Conservation (phyloP, 768 basidiomycete genomes). For the Termitomyces sp. region DNA sequence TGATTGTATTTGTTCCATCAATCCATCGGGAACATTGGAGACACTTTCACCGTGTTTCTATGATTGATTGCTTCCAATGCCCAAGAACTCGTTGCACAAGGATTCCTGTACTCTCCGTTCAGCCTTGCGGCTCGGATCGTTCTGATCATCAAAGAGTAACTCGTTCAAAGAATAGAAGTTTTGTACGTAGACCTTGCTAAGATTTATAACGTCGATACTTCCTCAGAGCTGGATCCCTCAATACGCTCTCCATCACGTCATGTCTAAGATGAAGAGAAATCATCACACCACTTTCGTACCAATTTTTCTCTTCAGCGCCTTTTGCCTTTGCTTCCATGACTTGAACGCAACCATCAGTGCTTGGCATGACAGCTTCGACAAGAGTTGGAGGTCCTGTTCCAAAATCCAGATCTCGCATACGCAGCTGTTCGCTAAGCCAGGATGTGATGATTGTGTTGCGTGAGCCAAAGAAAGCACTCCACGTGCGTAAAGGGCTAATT, state of each 20-base stretch:
- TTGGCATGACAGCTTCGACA: slow-evolving; percentile 27
- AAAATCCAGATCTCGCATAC: slow-evolving; percentile 28
- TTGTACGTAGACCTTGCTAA: background rate
- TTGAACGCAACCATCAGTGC: slow-evolving; percentile 27
- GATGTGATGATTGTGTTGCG: slow-evolving; percentile 28
- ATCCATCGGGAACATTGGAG: background rate
- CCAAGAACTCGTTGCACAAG: background rate
- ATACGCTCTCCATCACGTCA: slow-evolving; percentile 18
- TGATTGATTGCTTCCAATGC: background rate
- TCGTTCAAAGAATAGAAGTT: background rate
- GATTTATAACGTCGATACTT: slow-evolving; percentile 9
- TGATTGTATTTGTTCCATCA: background rate
- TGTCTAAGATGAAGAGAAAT: slow-evolving; percentile 18
- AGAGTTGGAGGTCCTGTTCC: slow-evolving; percentile 21
- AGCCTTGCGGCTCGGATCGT: background rate
- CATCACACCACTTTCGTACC: slow-evolving; percentile 20
- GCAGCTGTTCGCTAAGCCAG: slow-evolving; percentile 23
- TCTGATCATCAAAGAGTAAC: background rate
- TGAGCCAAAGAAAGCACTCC: slow-evolving; percentile 29
- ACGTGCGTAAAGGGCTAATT: slow-evolving; percentile 22
- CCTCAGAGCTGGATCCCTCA: slow-evolving; percentile 20
- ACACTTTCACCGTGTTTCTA: background rate
- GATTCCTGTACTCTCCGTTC: background rate
- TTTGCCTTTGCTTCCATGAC: slow-evolving; percentile 20
- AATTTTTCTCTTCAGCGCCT: slow-evolving; percentile 3